A percentile compares a stretch with the other conserved stretches of the same genome.
Conservation (phyloP, 1,139 yeast genomes). For the Petasospora fabianii region DNA sequence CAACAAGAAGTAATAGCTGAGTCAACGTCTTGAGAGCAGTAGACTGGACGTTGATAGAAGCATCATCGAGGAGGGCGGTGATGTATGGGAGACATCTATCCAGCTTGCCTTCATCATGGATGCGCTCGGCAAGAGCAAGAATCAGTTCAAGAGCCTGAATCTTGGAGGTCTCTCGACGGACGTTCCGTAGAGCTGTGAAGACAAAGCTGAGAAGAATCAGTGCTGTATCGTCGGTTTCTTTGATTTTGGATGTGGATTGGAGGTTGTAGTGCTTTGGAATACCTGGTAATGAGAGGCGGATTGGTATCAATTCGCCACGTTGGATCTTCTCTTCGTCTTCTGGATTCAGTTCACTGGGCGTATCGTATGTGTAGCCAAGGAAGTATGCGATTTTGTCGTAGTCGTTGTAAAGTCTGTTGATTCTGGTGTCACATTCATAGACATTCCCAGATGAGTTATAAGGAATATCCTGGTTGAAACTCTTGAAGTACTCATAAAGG, state of each 20-base stretch:
- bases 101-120: constrained; percentile 78
- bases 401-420: constrained; percentile 54
- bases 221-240: constrained; percentile 43
- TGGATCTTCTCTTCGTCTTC: constrained; percentile 7
- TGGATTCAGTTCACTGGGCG: constrained; percentile 2
- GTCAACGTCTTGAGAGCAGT: constrained; percentile 54
- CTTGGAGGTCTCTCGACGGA: constrained; percentile 59
- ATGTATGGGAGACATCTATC: constrained; percentile 85
- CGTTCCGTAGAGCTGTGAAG: constrained; percentile 61
- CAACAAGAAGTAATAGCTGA: constrained; percentile 61
- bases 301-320: constrained; percentile 30
- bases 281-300: constrained; percentile 50
- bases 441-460: constrained; percentile 31
- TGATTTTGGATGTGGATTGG: constrained; percentile 33
- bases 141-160: constrained; percentile 74
- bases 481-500: constrained; percentile 61
- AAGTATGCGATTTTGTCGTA: constrained; percentile 49
- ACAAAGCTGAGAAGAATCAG: constrained; percentile 62
- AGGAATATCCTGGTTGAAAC: constrained; percentile 35
- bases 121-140: constrained; percentile 68
- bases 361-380: constrained; percentile 40
- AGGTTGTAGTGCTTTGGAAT: constrained; percentile 40
- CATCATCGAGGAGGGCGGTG: constrained; percentile 51
- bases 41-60: constrained; percentile 55
- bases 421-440: constrained; percentile 53